Evolutionary conservation across 2,329 filamentous ascomycete genomes (phyloP), one percentile per base, ranked within the genome.

Genomic region (Knoxdaviesia capensis): DNA sequence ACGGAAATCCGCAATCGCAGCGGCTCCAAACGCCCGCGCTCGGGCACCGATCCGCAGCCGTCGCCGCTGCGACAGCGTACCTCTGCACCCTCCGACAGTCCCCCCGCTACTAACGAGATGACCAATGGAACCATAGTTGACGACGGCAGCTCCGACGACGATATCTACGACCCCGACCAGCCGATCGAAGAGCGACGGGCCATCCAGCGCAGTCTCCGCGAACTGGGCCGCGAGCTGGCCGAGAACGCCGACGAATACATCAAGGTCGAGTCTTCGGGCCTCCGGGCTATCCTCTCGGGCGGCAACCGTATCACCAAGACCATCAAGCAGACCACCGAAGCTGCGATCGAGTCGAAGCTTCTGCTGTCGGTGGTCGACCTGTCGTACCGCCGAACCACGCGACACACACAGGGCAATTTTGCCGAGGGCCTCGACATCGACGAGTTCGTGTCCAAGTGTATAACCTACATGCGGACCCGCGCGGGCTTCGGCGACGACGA

Each of bases 401-500:
- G 78, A 41, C 67, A 92, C 30, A 75, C 80, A 1, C 66, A 84
- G 31, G 86, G 86, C 6, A 79, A 80, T 50, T 63, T 70, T 2
- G 73, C 74, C 3, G 75, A 80, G 41, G 84, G 86, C 6, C 63
- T 98, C 28, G 87, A 96, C 52, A 68, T 92, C 0, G 87, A 96
- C 46, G 83, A 94, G 51, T 92, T 96, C 52, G 74, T 96, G 9
- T 81, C 82, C 1, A 93, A 92, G 58, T 88, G 81, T 56, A 85
- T 92, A 45, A 73, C 71, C 4, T 96, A 82, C 55, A 94, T 96
- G 85, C 75, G 74, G 28, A 68, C 71, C 34, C 80, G 74, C 4
- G 63, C 69, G 6, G 69, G 71, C 29, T 59, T 60, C 9, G 63
- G 70, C 40, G 64, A 69, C 35, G 62, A 62, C 6, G 68, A 69